Evolutionary conservation across 305 asterid species (phyloP), one percentile per base, ranked within the genome.

Genomic region (Fraxinus paxiana): DNA sequence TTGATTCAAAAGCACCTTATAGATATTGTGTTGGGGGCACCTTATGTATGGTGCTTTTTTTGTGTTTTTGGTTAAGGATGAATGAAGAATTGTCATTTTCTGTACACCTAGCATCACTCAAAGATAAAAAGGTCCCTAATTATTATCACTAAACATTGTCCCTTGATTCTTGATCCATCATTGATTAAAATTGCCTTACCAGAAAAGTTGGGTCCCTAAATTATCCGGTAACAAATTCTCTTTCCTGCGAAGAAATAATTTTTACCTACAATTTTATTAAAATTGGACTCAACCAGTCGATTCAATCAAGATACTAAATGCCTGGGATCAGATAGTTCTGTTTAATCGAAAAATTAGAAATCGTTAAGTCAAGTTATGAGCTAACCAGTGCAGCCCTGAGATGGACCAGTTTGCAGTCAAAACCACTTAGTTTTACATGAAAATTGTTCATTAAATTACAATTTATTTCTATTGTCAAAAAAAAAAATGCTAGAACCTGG

Each of bases 131-230:
- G 30, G 30, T n/a, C 18, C 74, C 77, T 76, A 35, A 79, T 80
- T 8, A 78, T 77, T 54, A 54, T 61, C 51, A 75, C 5, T 75
- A 8, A 76, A 75, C 73, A 48, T 61, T 9, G 77, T 26, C 28
- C 65, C 28, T 43, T 38, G 7, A n/a, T 15, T 17, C 77, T 75
- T 76, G 28, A 43, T 5, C 80, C 41, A 43, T 63, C 51, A 37
- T 67, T 24, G n/a, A 83, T 74, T 79, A 73, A 56, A 61, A n/a
- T 6, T 59, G 30, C 13, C 30, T 9, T 31, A 28, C 38, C 3
- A 2, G 24, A n/a, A 69, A 48, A 69, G 18, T 33, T 26, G n/a
- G 54, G 80, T 24, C 43, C 75, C 81, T 59, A 59, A 6, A 56
- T 6, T 8, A 77, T 31, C 35, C 54, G n/a, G 61, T 70, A 43